Base-by-base conservation (phyloP, 306 rosid species). In the Prunus salicina region DNA sequence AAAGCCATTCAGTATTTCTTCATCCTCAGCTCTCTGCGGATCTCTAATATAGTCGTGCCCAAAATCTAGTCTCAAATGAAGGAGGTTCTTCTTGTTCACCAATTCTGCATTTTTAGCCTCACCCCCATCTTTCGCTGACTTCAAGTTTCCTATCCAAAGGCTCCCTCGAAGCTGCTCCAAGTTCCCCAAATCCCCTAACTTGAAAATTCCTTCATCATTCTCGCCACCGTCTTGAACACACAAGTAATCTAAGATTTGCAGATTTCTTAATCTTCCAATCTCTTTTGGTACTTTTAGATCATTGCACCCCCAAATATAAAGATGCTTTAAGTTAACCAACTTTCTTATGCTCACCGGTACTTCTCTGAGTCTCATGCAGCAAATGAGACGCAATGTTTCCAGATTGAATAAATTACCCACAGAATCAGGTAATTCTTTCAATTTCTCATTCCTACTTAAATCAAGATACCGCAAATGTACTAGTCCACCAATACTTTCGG, bases 391-490 rank as follows among this genome's bases (percentile, higher is more conserved):
- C 41, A 27, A 16, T 19, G 65, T 72, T 72, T 72, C 41, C 22
- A 72, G 27, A 56, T 72, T 56, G 30, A 16, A 20, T 8, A 72
- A 56, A 58, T 72, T 60, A 20, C 67, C 28, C 41, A 72, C 10
- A 12, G 55, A 22, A 12, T n/a, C 1, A 0, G 77, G 77, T 32
- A 72, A 41, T 25, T 24, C 18, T 5, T 3, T 3, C 18, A 38
- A 22, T 4, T 14, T 0, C 1, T 0, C 0, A 14, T 25, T 22
- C 0, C 2, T 0, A 5, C 43, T 56, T 45, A 58, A 32, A 45
- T 43, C 8, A 13, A 34, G 41, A 34, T 57, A 57, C 19, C 67
- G 27, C 14, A 72, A 13, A 45, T n/a, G 25, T 15, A 56, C 34
- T 47, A 43, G 49, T 58, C 8, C 41, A 34, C 41, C 41, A 34